Evolutionary conservation across 2,329 filamentous ascomycete genomes (phyloP).

Genomic region (Apiospora sp.): DNA sequence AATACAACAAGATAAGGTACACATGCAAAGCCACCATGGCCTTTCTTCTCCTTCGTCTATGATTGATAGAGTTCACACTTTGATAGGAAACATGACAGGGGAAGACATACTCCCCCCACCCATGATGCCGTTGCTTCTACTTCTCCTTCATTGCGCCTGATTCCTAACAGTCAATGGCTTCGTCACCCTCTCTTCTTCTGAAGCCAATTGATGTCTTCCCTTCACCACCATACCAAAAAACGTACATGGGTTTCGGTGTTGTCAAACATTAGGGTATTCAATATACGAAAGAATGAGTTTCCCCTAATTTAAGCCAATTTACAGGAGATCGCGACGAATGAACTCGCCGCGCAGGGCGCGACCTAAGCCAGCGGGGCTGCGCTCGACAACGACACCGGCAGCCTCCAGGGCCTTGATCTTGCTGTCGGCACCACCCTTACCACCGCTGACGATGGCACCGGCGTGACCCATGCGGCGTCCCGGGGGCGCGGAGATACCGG

Average conservation of each 20-base stretch:
- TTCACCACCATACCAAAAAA: neutral
- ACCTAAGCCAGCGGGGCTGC: slow-evolving; percentile 88
- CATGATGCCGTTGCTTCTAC: neutral
- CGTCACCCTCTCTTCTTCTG: neutral
- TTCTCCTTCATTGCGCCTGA: neutral
- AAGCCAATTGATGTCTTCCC: neutral
- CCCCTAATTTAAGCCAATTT: slow-evolving; percentile 45
- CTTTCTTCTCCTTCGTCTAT: slow-evolving; percentile 16
- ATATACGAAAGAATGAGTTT: slow-evolving; percentile 4
- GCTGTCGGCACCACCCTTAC: slow-evolving; percentile 96
- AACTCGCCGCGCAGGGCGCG: slow-evolving; percentile 96
- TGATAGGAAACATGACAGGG: neutral
- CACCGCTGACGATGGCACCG: slow-evolving; percentile 95
- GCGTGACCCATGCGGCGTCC: slow-evolving; percentile 99
- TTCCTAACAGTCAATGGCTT: neutral
- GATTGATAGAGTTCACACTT: slow-evolving; percentile 8
- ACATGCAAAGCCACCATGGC: slow-evolving; percentile 17
- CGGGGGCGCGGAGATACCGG: slow-evolving; percentile 95
- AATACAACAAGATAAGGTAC: slow-evolving; percentile 19
- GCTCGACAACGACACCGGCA: slow-evolving; percentile 95
- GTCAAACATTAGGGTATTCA: slow-evolving; percentile 21
- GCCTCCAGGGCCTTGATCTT: slow-evolving; percentile 96
- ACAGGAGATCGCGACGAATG: slow-evolving; percentile 94
- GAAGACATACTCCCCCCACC: neutral
- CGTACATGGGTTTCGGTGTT: slow-evolving; percentile 14